Evolutionary conservation across 371 early-diverging fungal genomes (phyloP), one percentile per base, ranked within the genome.

Genomic region (Fennellomyces sp.): DNA sequence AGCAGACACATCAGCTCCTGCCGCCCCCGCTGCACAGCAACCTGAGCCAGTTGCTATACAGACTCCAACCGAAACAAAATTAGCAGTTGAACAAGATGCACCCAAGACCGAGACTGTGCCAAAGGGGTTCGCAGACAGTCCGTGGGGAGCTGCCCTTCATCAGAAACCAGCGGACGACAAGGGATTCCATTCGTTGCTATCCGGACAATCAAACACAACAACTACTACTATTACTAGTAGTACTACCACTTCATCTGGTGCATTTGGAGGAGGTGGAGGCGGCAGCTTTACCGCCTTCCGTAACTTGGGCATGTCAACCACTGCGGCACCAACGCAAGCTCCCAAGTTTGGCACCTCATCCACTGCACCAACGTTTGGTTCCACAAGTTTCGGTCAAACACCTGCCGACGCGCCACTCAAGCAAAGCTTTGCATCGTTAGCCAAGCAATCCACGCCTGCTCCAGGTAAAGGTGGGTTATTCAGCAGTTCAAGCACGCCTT

Each of bases 101-200:
- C 45, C 12, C 19, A 38, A 6, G 38, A 50, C 10, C 28, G n/a
- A n/a, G n/a, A n/a, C n/a, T n/a, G n/a, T n/a, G n/a, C n/a, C n/a
- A n/a, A n/a, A n/a, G n/a, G 26, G 3, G n/a, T 57, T 67, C 31
- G 23, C 58, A 26, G 27, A 53, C 6, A 52, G 72, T 33, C 67
- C 67, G 25, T 70, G 71, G 63, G 70, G 68, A 8, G 45, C 66
- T 29, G 65, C 61, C 33, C 13, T 58, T 19, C 58, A 58, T 15
- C 59, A 56, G n/a, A n/a, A n/a, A 28, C 60, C 33, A 48, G 41
- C 28, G 11, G 45, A 11, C 39, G 25, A 47, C 48, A 28, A 21
- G 6, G 19, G 39, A 31, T 52, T 45, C 39, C 36, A 48, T n/a
- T 29, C 39, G 17, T 21, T 53, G 2, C 39, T 60, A 30, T 49